phyloP scores from a whole-genome alignment of 495 filamentous ascomycete genomes.

The Recurvomyces mirabilis region DNA sequence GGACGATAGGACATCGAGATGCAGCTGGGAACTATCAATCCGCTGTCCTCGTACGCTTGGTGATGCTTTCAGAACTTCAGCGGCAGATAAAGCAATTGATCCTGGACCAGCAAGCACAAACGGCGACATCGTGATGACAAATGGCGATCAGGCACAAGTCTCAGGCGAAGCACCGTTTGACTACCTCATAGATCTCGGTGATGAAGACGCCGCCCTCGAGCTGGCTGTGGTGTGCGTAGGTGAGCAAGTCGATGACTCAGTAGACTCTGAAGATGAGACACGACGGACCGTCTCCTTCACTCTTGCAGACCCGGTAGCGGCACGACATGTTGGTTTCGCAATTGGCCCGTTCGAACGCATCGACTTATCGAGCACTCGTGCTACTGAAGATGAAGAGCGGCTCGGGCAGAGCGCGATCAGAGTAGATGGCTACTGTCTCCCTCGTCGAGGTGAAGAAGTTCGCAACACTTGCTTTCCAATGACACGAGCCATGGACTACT shows the following conservation, averaged over 20 bases:
- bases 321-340: constrained; percentile 82
- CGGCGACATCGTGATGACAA: constrained; percentile 11
- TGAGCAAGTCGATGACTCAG: constrained; percentile 69
- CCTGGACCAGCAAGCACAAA: constrained; percentile 3
- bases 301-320: constrained; percentile 55
- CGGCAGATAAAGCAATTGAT: background rate
- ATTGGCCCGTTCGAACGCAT: constrained; percentile 91
- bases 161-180: background rate
- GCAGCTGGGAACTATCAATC: constrained; percentile 78
- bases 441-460: constrained; percentile 65
- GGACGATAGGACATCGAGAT: constrained; percentile 67
- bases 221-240: constrained; percentile 85
- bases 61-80: constrained; percentile 51
- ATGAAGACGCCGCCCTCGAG: constrained; percentile 77
- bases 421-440: constrained; percentile 81
- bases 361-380: constrained; percentile 78
- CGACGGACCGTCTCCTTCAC: constrained; percentile 79
- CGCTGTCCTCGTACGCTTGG: constrained; percentile 75
- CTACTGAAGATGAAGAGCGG: constrained; percentile 80
- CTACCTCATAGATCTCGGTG: constrained; percentile 35
- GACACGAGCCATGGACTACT: constrained; percentile 70
- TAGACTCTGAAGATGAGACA: constrained; percentile 57
- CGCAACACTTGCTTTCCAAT: constrained; percentile 71
- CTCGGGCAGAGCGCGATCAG: constrained; percentile 73
- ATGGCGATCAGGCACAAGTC: constrained; percentile 1